phyloP scores from a whole-genome alignment of 805 yeast genomes.

The Starmerella roubikii region DNA sequence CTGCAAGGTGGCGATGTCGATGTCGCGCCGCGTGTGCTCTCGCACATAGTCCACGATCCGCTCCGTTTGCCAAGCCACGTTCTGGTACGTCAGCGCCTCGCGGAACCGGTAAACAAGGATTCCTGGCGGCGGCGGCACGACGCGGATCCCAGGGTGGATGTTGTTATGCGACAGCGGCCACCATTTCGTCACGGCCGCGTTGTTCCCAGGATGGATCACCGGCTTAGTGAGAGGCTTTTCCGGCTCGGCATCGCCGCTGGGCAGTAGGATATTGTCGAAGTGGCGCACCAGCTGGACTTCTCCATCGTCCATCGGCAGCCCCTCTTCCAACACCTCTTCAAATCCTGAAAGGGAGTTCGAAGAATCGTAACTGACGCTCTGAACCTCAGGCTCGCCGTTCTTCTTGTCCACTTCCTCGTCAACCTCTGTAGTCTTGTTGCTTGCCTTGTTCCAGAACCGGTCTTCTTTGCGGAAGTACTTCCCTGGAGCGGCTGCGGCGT shows the following conservation, averaged over 20 bases:
- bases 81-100: conserved; percentile 73
- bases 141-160: conserved; percentile 43
- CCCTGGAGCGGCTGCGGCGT: too few relatives aligned
- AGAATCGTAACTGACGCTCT: neutral
- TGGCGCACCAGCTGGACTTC: conserved; percentile 6
- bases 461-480: too few relatives aligned
- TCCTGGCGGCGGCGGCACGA: conserved; percentile 79
- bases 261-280: conserved; percentile 8
- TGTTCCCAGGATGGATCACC: conserved; percentile 3
- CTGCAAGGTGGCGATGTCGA: conserved; percentile 32
- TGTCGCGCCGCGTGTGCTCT: conserved; percentile 38
- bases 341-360: too few relatives aligned
- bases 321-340: neutral
- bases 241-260: conserved; percentile 12
- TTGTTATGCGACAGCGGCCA: conserved; percentile 30
- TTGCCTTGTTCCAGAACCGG: neutral
- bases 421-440: too few relatives aligned
- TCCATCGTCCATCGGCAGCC: neutral
- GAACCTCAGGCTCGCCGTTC: neutral
- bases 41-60: conserved; percentile 53
- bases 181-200: conserved; percentile 20
- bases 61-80: conserved; percentile 62
- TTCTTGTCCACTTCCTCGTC: too few relatives aligned
- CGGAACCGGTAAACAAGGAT: conserved; percentile 72
- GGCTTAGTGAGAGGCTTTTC: conserved; percentile 9